Base-by-base conservation (phyloP, 805 yeast genomes). In the Candida piceae region DNA sequence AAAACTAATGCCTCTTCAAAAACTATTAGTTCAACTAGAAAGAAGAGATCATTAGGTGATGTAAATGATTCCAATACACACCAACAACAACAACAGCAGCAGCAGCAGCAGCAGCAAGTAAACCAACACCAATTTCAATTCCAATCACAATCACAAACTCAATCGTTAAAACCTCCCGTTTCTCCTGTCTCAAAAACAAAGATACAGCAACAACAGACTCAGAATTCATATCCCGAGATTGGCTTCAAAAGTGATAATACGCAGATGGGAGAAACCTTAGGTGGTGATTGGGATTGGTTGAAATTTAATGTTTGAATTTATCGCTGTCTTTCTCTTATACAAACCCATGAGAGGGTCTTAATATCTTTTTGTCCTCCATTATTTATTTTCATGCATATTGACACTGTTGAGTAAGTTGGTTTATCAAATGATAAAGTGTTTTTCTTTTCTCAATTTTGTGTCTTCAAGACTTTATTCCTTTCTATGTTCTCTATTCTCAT, bases 261-360 rank as follows among this genome's bases (percentile, higher is more conserved):
- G 3, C 62, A 55, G 35, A 54, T 55, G 60, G 62, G 63, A 34
- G 63, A 60, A 34, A 47, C 62, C 2, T 35, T 56, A 20, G 55
- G 52, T 9, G 58, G 57, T 5, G 66, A 62, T 35, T 60, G 63
- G 60, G 63, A 59, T 39, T 62, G 67, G 67, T 42, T 62, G 26
- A 60, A 61, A 32, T 60, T 62, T 40, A 60, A 56, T 29, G 49
- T 54, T 13, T 56, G 34, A 44, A n/a, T 20, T 6, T 6, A 20
- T 20, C 22, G 9, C 6, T 20, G 6, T 20, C 8, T 20, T 20
- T 6, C 9, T 20, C 9, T 20, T 20, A n/a, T n/a, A n/a, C n/a
- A n/a, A n/a, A n/a, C n/a, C n/a, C n/a, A n/a, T n/a, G n/a, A n/a
- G n/a, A n/a, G 22, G 22, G 22, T 20, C 8, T 9, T 20, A 20